These are phyloP conservation scores for Beauveria varroae DNA, from an alignment of 2,329 filamentous ascomycete species.

Conservation along the genomic window DNA sequence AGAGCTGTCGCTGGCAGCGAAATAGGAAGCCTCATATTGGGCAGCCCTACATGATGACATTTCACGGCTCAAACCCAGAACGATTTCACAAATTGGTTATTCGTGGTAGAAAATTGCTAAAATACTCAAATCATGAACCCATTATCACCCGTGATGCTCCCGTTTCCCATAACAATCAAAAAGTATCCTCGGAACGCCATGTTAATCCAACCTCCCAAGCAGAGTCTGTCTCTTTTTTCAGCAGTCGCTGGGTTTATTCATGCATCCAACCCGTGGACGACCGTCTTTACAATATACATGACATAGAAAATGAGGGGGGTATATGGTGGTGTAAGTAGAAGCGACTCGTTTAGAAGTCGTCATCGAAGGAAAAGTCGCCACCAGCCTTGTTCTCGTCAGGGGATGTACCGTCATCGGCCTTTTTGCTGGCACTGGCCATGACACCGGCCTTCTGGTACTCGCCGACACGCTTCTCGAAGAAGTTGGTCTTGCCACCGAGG, in stretches of 20 bases:
- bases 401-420: constrained; percentile 37
- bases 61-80: too few species aligned
- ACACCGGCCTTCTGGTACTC: constrained; percentile 99
- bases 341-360: constrained; percentile 71
- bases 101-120: constrained; percentile 1
- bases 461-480: constrained; percentile 99
- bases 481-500: constrained; percentile 98
- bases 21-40: too few species aligned
- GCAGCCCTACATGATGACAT: background rate
- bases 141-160: background rate
- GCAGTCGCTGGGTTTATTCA: constrained; percentile 2
- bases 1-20: too few species aligned
- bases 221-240: constrained; percentile 2
- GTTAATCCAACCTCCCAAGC: constrained; percentile 1
- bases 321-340: constrained; percentile 10
- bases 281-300: constrained; percentile 10
- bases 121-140: constrained; percentile 14
- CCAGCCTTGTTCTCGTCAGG: constrained; percentile 49
- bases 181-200: constrained; percentile 5
- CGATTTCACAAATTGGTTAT: constrained; percentile 2
- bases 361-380: constrained; percentile 87
- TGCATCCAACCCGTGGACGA: constrained; percentile 11
- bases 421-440: constrained; percentile 86
- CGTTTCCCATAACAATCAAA: constrained; percentile 4
- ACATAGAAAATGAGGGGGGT: constrained; percentile 12